Conservation (phyloP, 2,329 filamentous ascomycete genomes). For the Rhynchosporium secalis region DNA sequence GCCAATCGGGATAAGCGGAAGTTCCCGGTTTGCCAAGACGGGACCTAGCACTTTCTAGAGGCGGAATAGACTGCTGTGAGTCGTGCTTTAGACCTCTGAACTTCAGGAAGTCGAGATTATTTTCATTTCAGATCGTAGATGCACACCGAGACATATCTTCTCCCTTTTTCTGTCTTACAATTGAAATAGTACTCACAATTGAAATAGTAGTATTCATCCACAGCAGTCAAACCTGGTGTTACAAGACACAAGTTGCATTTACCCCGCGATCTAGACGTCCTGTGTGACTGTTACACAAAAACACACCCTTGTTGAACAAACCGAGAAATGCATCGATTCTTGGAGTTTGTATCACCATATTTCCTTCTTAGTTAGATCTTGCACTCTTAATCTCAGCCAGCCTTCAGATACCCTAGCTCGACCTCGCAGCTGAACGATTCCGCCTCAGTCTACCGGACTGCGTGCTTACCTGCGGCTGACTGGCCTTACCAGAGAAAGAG, state of each 20-base stretch:
- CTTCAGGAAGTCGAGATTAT: not conserved
- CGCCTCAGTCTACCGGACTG: too few relatives aligned
- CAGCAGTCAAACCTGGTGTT: not conserved
- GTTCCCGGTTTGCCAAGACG: slow-evolving; percentile 2
- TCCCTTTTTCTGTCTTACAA: not conserved
- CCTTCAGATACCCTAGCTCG: too few relatives aligned
- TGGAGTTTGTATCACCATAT: too few relatives aligned
- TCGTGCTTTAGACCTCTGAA: not conserved
- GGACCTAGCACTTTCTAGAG: not conserved
- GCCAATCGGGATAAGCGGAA: slow-evolving; percentile 6
- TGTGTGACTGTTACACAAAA: not conserved
- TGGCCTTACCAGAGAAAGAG: too few relatives aligned
- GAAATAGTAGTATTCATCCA: not conserved
- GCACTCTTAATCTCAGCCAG: too few relatives aligned
- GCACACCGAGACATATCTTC: not conserved
- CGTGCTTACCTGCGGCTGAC: too few relatives aligned
- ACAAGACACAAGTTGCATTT: not conserved
- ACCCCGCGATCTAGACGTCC: not conserved
- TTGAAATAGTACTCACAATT: not conserved
- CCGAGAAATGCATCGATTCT: too few relatives aligned
- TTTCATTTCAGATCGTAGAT: not conserved
- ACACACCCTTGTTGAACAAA: too few relatives aligned
- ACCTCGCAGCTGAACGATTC: too few relatives aligned
- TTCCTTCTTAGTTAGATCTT: too few relatives aligned
- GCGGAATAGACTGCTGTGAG: not conserved